Conservation (phyloP, 2,329 filamentous ascomycete species). For the Colletotrichum phormii region DNA sequence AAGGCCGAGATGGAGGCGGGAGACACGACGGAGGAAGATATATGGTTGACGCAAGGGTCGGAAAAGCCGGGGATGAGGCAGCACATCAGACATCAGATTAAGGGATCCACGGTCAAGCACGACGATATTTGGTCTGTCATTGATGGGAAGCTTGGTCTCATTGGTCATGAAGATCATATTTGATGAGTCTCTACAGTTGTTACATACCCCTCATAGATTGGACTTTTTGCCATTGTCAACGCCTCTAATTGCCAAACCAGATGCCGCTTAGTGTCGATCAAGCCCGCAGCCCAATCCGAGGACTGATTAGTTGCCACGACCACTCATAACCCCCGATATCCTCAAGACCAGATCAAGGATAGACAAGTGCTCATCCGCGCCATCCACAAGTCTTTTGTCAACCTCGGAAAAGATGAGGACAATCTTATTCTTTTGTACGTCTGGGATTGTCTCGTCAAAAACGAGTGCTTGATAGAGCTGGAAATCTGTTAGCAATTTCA, state of each 20-base stretch:
- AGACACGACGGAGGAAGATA: slow-evolving; percentile 44
- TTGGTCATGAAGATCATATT: slow-evolving; percentile 50
- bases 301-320: slow-evolving; percentile 42
- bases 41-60: slow-evolving; percentile 51
- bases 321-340: slow-evolving; percentile 78
- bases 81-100: slow-evolving; percentile 37
- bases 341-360: slow-evolving; percentile 87
- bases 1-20: slow-evolving; percentile 41
- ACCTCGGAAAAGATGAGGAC: slow-evolving; percentile 91
- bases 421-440: slow-evolving; percentile 91
- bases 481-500: slow-evolving; percentile 18
- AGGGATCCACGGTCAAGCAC: slow-evolving; percentile 39
- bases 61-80: slow-evolving; percentile 42
- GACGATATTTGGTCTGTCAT: slow-evolving; percentile 63
- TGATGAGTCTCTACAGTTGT: slow-evolving; percentile 8
- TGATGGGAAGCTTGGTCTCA: slow-evolving; percentile 66
- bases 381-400: slow-evolving; percentile 94
- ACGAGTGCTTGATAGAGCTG: slow-evolving; percentile 86
- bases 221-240: slow-evolving; percentile 7
- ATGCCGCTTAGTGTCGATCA: slow-evolving; percentile 16
- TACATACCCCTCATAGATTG: slow-evolving; percentile 22
- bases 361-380: slow-evolving; percentile 92
- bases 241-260: slow-evolving; percentile 23
- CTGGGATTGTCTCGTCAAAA: slow-evolving; percentile 84
- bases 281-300: not conserved